phyloP scores from a whole-genome alignment of 768 basidiomycete species.

The Russula ochroleuca region DNA sequence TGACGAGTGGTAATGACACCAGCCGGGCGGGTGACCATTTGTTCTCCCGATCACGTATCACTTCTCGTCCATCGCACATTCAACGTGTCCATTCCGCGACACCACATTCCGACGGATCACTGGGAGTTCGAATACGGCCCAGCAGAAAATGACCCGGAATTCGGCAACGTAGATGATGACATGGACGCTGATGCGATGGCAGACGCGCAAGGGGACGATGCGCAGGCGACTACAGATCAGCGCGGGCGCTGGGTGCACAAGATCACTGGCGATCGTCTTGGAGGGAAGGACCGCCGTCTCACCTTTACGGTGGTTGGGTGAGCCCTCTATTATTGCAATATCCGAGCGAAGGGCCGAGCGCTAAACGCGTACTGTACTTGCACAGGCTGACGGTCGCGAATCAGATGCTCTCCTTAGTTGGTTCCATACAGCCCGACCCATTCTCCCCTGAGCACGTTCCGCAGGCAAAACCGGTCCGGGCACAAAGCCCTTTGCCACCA shows the following conservation, averaged over 20 bases:
- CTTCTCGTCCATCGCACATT: constrained; percentile 88
- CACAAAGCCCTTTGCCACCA: constrained; percentile 25
- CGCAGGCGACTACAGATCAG: constrained; percentile 39
- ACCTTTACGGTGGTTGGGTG: constrained; percentile 90
- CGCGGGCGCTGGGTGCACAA: constrained; percentile 80
- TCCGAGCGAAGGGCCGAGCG: background rate
- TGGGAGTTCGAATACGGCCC: constrained; percentile 88
- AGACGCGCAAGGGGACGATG: constrained; percentile 27
- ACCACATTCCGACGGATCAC: constrained; percentile 76
- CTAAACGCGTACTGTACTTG: constrained; percentile 4
- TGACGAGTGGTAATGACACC: constrained; percentile 8
- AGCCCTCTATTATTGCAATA: constrained; percentile 30
- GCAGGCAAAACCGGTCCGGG: constrained; percentile 30
- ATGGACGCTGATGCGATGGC: constrained; percentile 11
- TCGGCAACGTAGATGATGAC: constrained; percentile 38
- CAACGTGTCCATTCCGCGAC: constrained; percentile 90
- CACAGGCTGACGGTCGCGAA: constrained; percentile 81
- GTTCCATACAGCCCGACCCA: constrained; percentile 74
- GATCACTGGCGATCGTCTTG: constrained; percentile 62
- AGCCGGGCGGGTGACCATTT: constrained; percentile 87
- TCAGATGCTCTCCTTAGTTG: constrained; percentile 87
- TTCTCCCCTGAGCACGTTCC: constrained; percentile 59
- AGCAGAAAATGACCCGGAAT: constrained; percentile 75
- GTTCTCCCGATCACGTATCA: constrained; percentile 88
- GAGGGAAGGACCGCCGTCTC: constrained; percentile 60